phyloP scores from a whole-genome alignment of 2,329 filamentous ascomycete genomes.

The Cadophora sp. region DNA sequence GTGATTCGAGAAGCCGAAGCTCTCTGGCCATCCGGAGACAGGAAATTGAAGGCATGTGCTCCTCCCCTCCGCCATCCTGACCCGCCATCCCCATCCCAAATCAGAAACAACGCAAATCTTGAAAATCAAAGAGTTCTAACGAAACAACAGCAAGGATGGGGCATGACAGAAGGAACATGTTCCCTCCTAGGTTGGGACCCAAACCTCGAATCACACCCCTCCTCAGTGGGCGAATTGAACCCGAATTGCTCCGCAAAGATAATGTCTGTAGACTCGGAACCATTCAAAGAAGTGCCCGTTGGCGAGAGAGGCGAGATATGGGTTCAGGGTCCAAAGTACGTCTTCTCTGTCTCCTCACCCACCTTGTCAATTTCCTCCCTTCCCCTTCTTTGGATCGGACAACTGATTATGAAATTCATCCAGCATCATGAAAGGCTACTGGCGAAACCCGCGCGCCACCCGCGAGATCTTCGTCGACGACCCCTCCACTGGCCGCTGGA shows the following conservation, averaged over 20 bases:
- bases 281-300: slow-evolving; percentile 42
- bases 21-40: slow-evolving; percentile 73
- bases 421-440: slow-evolving; percentile 61
- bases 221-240: slow-evolving; percentile 69
- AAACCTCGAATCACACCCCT: slow-evolving; percentile 49
- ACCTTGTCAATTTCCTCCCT: background rate
- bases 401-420: too few relatives aligned
- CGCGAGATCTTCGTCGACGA: slow-evolving; percentile 64
- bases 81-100: background rate
- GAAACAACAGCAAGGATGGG: slow-evolving; percentile 74
- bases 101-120: background rate
- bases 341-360: background rate
- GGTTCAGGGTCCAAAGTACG: slow-evolving; percentile 62
- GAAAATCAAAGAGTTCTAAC: background rate
- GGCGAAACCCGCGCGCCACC: slow-evolving; percentile 70
- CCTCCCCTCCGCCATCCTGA: background rate
- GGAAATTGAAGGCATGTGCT: slow-evolving; percentile 59
- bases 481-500: slow-evolving; percentile 70
- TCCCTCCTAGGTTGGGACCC: slow-evolving; percentile 71
- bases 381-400: too few relatives aligned
- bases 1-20: slow-evolving; percentile 74
- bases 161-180: slow-evolving; percentile 86
- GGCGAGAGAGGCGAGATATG: slow-evolving; percentile 74
- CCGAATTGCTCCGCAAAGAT: slow-evolving; percentile 75
- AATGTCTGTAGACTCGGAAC: slow-evolving; percentile 49